Evolutionary conservation across 768 basidiomycete species (phyloP).

Genomic region (Suillus americanus): DNA sequence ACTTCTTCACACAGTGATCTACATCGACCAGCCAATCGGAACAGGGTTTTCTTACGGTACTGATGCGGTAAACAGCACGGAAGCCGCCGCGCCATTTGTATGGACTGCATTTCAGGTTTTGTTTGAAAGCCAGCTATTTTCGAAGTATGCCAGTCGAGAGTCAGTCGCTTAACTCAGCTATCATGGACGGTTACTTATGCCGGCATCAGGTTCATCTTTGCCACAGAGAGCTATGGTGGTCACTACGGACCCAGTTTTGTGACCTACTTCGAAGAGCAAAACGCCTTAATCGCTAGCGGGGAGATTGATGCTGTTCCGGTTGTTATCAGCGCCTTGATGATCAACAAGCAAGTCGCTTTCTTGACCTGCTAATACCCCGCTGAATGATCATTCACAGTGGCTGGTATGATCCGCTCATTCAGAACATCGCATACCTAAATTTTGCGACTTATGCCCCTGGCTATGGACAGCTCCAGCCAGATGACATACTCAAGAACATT

Average conservation of each 20-base stretch:
- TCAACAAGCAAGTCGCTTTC: constrained; percentile 50
- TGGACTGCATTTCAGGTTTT: constrained; percentile 67
- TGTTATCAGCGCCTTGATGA: constrained; percentile 59
- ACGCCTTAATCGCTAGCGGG: constrained; percentile 41
- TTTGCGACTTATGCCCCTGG: constrained; percentile 65
- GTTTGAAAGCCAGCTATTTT: constrained; percentile 55
- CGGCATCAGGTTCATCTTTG: constrained; percentile 51
- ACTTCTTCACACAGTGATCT: constrained; percentile 47
- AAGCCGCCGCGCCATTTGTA: constrained; percentile 55
- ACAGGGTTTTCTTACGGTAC: constrained; percentile 64
- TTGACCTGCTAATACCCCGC: neutral
- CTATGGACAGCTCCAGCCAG: constrained; percentile 59
- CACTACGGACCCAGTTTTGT: too few species aligned
- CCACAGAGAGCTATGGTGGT: constrained; percentile 48
- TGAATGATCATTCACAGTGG: constrained; percentile 38
- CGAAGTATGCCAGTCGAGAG: constrained; percentile 54
- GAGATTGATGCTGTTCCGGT: constrained; percentile 48
- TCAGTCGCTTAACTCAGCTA: constrained; percentile 24
- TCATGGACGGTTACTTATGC: neutral
- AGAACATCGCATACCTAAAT: constrained; percentile 57
- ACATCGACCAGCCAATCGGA: constrained; percentile 69
- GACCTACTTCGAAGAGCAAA: too few species aligned
- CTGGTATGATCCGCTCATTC: constrained; percentile 65
- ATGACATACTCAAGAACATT: constrained; percentile 44
- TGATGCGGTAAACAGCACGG: constrained; percentile 50